These are phyloP conservation scores for Cucurbita argyrosperma DNA, from an alignment of 306 rosid genomes.

Conservation along the genomic window DNA sequence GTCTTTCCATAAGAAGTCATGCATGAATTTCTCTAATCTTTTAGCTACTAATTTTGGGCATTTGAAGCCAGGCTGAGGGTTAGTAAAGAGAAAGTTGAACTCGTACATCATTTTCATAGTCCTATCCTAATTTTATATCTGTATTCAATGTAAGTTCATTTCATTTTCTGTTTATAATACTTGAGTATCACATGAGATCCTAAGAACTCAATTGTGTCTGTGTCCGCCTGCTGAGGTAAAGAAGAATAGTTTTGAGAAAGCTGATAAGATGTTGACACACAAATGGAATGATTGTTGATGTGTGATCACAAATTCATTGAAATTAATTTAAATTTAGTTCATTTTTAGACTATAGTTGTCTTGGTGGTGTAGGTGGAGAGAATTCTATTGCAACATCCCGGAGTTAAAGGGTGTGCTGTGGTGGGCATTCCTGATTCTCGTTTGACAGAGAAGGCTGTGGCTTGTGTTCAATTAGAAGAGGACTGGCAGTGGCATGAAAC, in stretches of 20 bases:
- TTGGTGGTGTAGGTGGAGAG: constrained; percentile 48
- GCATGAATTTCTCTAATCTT: background rate
- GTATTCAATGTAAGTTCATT: background rate
- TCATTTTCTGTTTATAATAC: background rate
- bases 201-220: background rate
- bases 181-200: background rate
- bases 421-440: constrained; percentile 65
- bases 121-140: background rate
- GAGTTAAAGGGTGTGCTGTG: constrained; percentile 38
- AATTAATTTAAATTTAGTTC: background rate
- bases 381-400: constrained; percentile 54
- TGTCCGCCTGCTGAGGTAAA: background rate
- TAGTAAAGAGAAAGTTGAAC: background rate
- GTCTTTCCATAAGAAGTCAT: background rate
- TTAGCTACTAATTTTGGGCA: background rate
- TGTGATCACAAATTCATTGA: background rate
- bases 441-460: constrained; percentile 51
- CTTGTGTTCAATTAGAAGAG: constrained; percentile 41
- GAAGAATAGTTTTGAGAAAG: background rate
- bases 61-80: background rate
- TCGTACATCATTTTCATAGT: background rate
- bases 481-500: constrained; percentile 50
- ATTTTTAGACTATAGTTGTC: background rate
- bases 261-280: background rate
- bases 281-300: background rate